Evolutionary conservation across 2,329 filamentous ascomycete genomes (phyloP).

Genomic region (Fusarium dimerum): DNA sequence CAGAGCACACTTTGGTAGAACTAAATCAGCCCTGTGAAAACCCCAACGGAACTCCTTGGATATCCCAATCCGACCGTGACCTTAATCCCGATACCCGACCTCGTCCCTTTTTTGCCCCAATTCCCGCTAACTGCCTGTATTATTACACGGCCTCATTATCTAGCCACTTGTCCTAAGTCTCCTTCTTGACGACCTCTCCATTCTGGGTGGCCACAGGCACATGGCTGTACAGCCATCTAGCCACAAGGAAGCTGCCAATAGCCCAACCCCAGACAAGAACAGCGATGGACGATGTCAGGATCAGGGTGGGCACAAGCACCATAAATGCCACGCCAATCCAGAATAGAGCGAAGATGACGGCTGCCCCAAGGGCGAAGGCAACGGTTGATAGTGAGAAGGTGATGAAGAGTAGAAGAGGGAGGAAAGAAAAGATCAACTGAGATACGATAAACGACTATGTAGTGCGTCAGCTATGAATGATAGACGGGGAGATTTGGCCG

Average conservation of each 20-base stretch:
- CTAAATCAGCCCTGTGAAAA: not conserved
- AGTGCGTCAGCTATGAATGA: not conserved
- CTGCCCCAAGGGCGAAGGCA: constrained; percentile 62
- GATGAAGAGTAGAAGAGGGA: constrained; percentile 69
- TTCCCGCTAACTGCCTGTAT: not conserved
- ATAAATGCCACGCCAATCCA: constrained; percentile 67
- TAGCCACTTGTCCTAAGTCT: constrained; percentile 15
- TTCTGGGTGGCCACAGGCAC: constrained; percentile 27
- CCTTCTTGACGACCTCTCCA: constrained; percentile 26
- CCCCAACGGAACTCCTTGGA: not conserved
- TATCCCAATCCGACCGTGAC: not conserved
- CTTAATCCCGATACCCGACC: not conserved
- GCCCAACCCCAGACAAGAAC: constrained; percentile 69
- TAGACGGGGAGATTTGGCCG: not conserved
- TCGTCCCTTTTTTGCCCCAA: not conserved
- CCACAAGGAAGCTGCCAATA: constrained; percentile 57
- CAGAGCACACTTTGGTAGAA: not conserved
- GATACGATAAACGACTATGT: constrained; percentile 65
- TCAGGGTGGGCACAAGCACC: constrained; percentile 67
- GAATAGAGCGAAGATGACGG: constrained; percentile 66
- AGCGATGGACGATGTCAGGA: constrained; percentile 64
- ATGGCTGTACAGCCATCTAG: constrained; percentile 47
- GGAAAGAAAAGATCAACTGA: constrained; percentile 64
- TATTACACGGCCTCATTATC: not conserved
- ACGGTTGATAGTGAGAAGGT: constrained; percentile 65